A percentile compares a stretch with the other conserved stretches of the same genome.
Conservation (phyloP, 768 basidiomycete species). For the Pisolithus albus region DNA sequence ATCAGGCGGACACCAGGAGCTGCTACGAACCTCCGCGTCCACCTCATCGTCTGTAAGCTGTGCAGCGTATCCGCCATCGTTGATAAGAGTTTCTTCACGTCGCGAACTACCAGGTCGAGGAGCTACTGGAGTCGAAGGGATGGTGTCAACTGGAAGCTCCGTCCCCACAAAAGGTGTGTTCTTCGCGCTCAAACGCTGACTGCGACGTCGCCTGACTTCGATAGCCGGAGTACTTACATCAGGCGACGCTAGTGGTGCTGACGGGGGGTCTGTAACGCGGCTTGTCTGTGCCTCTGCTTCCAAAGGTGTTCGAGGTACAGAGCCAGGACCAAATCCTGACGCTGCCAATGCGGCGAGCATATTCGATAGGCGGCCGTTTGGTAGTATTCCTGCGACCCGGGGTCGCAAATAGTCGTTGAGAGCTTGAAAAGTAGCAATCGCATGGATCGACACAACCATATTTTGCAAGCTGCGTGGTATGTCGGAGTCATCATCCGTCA, state of each 20-base stretch:
- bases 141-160: conserved; percentile 8
- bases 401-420: conserved; percentile 94
- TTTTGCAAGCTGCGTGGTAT: conserved; percentile 82
- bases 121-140: conserved; percentile 20
- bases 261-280: conserved; percentile 22
- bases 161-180: conserved; percentile 27
- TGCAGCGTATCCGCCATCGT: conserved; percentile 57
- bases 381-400: conserved; percentile 67
- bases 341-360: conserved; percentile 90
- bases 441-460: conserved; percentile 95
- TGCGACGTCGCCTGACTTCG: conserved; percentile 60
- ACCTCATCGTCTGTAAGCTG: conserved; percentile 83
- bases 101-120: conserved; percentile 11
- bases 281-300: conserved; percentile 29
- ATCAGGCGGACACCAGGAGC: background rate
- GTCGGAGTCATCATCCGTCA: conserved; percentile 86
- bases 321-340: conserved; percentile 57
- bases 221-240: conserved; percentile 31
- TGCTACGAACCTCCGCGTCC: conserved; percentile 58
- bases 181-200: conserved; percentile 77
- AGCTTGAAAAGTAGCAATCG: conserved; percentile 96
- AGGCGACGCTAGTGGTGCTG: conserved; percentile 25
- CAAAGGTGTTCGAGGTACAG: conserved; percentile 31
- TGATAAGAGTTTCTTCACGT: conserved; percentile 46
- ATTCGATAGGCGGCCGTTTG: conserved; percentile 62